Evolutionary conservation across 73 alveolate genomes (phyloP).

Genomic region (Effrenium voratum): DNA sequence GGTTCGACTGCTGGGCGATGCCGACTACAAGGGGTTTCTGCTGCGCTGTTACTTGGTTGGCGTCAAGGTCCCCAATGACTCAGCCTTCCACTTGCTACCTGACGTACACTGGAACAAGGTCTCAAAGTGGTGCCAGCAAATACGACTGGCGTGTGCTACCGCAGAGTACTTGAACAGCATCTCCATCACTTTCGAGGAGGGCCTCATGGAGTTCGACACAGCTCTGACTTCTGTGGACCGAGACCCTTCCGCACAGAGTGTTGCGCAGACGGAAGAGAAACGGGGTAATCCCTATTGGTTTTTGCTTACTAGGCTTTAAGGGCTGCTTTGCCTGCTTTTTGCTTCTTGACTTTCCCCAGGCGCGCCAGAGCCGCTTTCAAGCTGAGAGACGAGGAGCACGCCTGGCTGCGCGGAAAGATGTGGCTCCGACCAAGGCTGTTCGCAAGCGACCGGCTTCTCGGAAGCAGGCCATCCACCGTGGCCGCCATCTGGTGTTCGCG

Average conservation of each 20-base stretch:
- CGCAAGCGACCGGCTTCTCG: not conserved
- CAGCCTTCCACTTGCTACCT: not conserved
- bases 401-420: too few relatives aligned
- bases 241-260: not conserved
- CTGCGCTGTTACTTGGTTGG: not conserved
- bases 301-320: too few relatives aligned
- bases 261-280: too few relatives aligned
- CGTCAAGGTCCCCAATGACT: not conserved
- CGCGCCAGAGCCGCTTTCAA: too few relatives aligned
- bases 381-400: too few relatives aligned
- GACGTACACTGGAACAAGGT: not conserved
- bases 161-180: not conserved
- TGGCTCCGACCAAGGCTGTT: not conserved
- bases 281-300: too few relatives aligned
- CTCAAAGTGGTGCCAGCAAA: not conserved
- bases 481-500: not conserved
- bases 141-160: not conserved
- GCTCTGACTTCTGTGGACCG: not conserved
- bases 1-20: not conserved
- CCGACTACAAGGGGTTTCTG: not conserved
- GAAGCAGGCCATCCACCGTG: not conserved
- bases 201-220: constrained; percentile 5
- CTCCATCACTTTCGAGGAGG: not conserved
- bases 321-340: too few relatives aligned
- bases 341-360: too few relatives aligned